Evolutionary conservation across 192 early-diverging fungal genomes (phyloP), one percentile per base, ranked within the genome.

Genomic region (Lunasporangiospora selenospora): DNA sequence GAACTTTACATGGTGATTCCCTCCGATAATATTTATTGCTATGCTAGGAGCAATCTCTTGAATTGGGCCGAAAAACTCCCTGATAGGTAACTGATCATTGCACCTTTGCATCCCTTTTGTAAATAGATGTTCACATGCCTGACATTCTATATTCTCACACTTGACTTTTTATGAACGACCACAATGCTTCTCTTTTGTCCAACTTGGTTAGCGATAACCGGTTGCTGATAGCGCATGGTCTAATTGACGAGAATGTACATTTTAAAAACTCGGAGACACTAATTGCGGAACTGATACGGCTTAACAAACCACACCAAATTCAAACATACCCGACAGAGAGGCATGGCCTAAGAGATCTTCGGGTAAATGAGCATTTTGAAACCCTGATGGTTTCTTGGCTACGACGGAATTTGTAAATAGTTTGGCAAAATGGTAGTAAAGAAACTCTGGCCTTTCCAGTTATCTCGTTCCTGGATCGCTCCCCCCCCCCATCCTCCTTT

Each of bases 161-260:
- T 36, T 44, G 16, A 48, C 33, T 10, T 24, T 41, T 54, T 40
- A 43, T 44, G 6, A 27, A 43, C 43, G n/a, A 41, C 31, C 12
- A 33, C 52, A 13, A 31, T 57, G 7, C 21, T 32, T 2, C 8
- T 32, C 31, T 41, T 54, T 6, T 65, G 29, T 8, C 46, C 16
- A 8, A 5, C 2, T 26, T 41, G 12, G 19, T 10, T 53, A 85
- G 82, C 23, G 78, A 81, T 10, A 81, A 85, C 57, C 81, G 89
- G 2, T 60, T 92, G 4, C 53, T 92, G 29, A 65, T 92, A 38
- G 89, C 81, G 11, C 91, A 92, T 65, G 91, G 91, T 4, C 65
- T 86, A 43, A 85, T 86, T 45, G 91, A 92, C 64, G 91, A 92
- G 53, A 92, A 92, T 64, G 91, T 92, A 3, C 91, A 92, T 52